Base-by-base conservation (phyloP, 345 rosid species). In the Turnera subulata region DNA sequence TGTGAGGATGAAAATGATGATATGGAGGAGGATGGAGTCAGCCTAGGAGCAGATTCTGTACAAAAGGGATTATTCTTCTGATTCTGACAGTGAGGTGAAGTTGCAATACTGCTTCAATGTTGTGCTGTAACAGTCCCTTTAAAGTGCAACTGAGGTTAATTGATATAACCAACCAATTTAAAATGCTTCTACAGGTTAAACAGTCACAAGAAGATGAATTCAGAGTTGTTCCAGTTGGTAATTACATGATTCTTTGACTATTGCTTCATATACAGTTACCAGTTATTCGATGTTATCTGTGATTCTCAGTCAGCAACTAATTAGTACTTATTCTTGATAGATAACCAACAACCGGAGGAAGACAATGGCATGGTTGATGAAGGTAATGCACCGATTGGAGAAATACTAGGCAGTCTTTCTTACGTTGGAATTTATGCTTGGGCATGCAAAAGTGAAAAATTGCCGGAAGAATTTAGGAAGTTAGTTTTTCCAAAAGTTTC, bases 1-100 rank as follows among this genome's bases (percentile, higher is more conserved):
- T 93, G 97, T 65, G 92, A 83, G 76, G 90, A 89, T 76, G 97
- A 87, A 62, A 83, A 82, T 66, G 79, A 75, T 69, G 89, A 80
- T 59, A 78, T 80, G 75, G 79, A 84, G 63, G 92, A 84, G 32
- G 83, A 82, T 63, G 90, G 56, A 52, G 85, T 74, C 72, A 81
- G 80, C 79, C 64, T 83, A 50, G 86, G 87, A 62, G 80, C 70
- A 52, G 81, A 85, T 76, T 79, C 89, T 72, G 73, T 64, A 20
- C 76, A 74, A 62, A 75, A 68, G 58, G n/a, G 83, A 80, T 32
- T 82, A 75, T 50, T 78, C 76, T 69, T 87, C 89, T 53, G 92
- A 78, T 43, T 82, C 90, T 67, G 96, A 81, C 59, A 84, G 81
- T 71, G 99, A 90, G 97, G 99, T 93, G 63, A 68, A 63, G 58